Evolutionary conservation across 139 green algal species (phyloP), one percentile per base, ranked within the genome.

Genomic region (Trebouxia sp.): DNA sequence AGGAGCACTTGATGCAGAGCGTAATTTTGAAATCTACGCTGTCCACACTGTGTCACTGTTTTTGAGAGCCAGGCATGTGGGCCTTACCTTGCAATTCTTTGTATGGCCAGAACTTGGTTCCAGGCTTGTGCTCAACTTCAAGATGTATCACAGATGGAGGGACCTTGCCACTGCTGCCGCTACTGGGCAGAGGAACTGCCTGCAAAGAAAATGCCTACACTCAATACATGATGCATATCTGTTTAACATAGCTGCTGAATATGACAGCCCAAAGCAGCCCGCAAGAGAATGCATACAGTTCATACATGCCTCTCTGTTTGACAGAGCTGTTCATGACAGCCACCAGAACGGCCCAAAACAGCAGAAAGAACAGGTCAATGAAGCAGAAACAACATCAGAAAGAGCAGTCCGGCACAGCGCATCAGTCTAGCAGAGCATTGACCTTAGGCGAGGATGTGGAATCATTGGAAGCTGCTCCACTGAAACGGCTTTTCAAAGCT

Each of bases 61-160:
- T 38, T 6, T 53, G 14, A 53, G 47, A 39, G 26, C 24, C 14
- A 66, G n/a, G 37, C 8, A 6, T 66, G 35, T 10, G 17, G n/a
- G 32, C 62, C 28, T 14, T 17, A 72, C 62, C 62, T 72, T 72
- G 42, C 32, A 72, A 15, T 22, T 72, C 62, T 43, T 72, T 72
- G 62, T 72, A 72, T n/a, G 62, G 62, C 62, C 62, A 72, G 32
- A 72, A 72, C 12, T 72, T 72, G 62, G 14, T 72, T 12, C 62
- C 62, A 72, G 62, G 62, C 62, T 72, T 72, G 62, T 72, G 32
- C 32, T 72, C 62, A 43, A 72, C 62, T 35, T 72, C 62, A 45
- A 45, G 62, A 17, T 72, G 62, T 8, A 72, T 1, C 12, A 37
- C 20, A 42, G 62, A 8, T 45, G 15, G 32, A 41, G 32, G n/a